Base-by-base conservation (phyloP, 306 rosid species). In the Malus domestica region DNA sequence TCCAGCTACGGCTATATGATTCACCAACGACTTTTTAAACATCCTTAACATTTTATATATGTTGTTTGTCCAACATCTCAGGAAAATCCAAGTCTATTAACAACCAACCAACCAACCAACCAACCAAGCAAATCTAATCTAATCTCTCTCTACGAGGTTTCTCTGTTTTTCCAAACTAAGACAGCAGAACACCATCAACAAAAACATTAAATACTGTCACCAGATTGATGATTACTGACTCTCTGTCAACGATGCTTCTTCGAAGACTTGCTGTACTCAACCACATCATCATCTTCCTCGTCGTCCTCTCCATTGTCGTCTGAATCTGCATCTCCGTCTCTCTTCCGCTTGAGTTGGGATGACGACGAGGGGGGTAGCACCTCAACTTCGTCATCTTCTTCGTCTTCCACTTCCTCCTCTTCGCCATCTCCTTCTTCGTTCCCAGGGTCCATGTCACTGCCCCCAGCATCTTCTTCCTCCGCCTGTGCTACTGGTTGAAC, bases 401-500 rank as follows among this genome's bases (percentile, higher is more conserved):
- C 88, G 2, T 70, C 88, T 32, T 86, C 97, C 5, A 75, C 86
- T 66, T 84, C 97, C 16, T 77, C 96, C 4, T 88, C 96, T 40
- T 79, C 90, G 3, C 75, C 91, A 42, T 58, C 91, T 44, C 65
- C 90, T 19, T 78, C 89, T 32, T 88, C 91, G 12, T 92, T 82
- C 71, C 74, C 91, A 2, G 83, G 86, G 46, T 81, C 91, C 70
- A 83, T 71, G 27, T 83, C 93, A 66, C 72, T 80, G 69, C 25
- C 86, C 19, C 76, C 92, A 76, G 80, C 81, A 86, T 83, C 80
- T 5, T 78, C 89, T 79, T 84, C 87, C 69, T 83, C 96, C 0
- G 85, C 70, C 68, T 89, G 96, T 20, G 70, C 89, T 75, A 93
- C 96, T 0, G 97, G 96, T 83, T 90, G 97, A 79, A 93, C 96